Percentiles rank a stretch among this genome's conserved stretches.
Conservation (phyloP, 345 rosid species). For the Aegle marmelos region DNA sequence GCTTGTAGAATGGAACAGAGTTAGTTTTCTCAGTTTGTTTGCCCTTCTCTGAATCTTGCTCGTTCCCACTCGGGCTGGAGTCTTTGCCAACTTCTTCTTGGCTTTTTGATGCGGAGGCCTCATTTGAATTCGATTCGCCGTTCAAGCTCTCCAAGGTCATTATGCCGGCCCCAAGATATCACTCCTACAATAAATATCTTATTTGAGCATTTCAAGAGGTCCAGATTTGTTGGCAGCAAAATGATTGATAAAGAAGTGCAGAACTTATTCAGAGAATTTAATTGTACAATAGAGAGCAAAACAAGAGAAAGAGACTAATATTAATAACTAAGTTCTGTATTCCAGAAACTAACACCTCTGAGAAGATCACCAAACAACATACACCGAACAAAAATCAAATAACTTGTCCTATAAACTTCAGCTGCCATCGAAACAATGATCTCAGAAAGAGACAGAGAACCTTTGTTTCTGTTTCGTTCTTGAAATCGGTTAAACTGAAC, state of each 20-base stretch:
- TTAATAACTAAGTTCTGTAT: not conserved
- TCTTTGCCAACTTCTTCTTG: constrained; percentile 29
- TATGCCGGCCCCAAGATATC: not conserved
- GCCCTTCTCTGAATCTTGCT: constrained; percentile 21
- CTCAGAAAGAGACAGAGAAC: not conserved
- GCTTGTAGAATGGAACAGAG: constrained; percentile 67
- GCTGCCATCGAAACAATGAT: not conserved
- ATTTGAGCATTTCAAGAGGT: not conserved
- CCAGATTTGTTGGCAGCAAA: not conserved
- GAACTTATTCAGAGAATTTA: not conserved
- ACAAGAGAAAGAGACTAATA: not conserved
- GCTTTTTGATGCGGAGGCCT: constrained; percentile 44
- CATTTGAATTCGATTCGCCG: constrained; percentile 19
- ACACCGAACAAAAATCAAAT: not conserved
- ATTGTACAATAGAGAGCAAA: not conserved
- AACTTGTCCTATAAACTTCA: not conserved
- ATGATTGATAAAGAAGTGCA: too few relatives aligned
- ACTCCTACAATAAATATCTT: not conserved
- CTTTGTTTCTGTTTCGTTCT: not conserved
- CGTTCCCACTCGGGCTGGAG: constrained; percentile 12
- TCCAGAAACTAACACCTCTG: not conserved
- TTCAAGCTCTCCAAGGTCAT: constrained; percentile 34
- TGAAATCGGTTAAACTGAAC: too few relatives aligned
- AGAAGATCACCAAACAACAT: not conserved
- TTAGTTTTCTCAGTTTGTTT: constrained; percentile 50